A percentile compares a stretch with the other conserved stretches of the same genome.
These are phyloP conservation scores for Trametes gibbosa DNA, from an alignment of 768 basidiomycete species.

Conservation along the genomic window DNA sequence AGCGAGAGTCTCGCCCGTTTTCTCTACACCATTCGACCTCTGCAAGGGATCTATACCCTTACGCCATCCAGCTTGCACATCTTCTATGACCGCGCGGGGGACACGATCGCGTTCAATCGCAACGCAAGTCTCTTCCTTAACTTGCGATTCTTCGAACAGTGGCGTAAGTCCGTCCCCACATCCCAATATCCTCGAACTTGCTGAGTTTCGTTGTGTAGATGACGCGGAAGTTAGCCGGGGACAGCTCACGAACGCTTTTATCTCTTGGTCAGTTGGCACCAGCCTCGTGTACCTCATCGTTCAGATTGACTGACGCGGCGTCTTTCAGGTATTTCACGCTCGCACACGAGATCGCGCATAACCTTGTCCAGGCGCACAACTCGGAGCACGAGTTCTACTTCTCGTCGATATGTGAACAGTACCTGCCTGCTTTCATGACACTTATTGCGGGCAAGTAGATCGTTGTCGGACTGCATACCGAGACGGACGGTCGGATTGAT, in stretches of 20 bases:
- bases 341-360: slow-evolving; percentile 93
- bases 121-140: slow-evolving; percentile 88
- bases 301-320: neutral
- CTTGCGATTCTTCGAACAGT: slow-evolving; percentile 77
- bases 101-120: slow-evolving; percentile 91
- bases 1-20: slow-evolving; percentile 67
- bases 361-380: slow-evolving; percentile 83
- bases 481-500: neutral
- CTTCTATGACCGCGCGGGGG: slow-evolving; percentile 80
- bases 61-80: slow-evolving; percentile 75
- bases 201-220: slow-evolving; percentile 42
- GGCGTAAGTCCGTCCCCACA: slow-evolving; percentile 60
- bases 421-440: slow-evolving; percentile 32
- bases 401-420: slow-evolving; percentile 80
- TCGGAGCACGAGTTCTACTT: slow-evolving; percentile 95
- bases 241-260: slow-evolving; percentile 58
- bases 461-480: neutral
- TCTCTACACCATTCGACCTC: slow-evolving; percentile 61
- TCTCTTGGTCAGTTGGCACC: slow-evolving; percentile 63
- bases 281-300: neutral
- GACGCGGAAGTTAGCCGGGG: slow-evolving; percentile 62
- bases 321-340: slow-evolving; percentile 77
- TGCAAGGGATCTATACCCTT: slow-evolving; percentile 71
- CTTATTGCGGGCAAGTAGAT: slow-evolving; percentile 8
- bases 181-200: neutral